Base-by-base conservation (phyloP, 1,139 yeast species). In the Candida tropicalis region DNA sequence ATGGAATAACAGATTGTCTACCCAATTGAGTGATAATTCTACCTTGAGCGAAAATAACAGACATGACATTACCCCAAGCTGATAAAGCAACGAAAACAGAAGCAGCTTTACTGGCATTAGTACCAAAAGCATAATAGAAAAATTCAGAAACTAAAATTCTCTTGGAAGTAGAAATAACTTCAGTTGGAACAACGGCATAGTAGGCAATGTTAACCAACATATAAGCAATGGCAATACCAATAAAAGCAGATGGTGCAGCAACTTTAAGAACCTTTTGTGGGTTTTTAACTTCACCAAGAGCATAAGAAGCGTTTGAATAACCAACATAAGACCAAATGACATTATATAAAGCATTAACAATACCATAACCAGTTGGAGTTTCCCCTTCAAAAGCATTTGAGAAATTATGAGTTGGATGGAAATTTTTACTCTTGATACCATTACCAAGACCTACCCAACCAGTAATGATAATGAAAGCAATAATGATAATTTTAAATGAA, bases 371-470 rank as follows among this genome's bases (percentile, higher is more conserved):
- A 28, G 82, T 70, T n/a, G 89, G 85, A 38, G 75, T 60, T 22
- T 64, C 55, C 33, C 88, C 87, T 4, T 58, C 64, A 56, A 86
- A 86, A 2, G 89, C 80, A 57, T 85, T 61, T 31, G 57, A 54
- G 62, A 85, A 84, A 57, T 84, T 84, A 51, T 80, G 79, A 29
- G 83, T 84, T 49, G 70, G 70, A 50, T 59, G 63, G 49, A 74
- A 77, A 50, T 63, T 64, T 35, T 77, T 73, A 41, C 69, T 66
- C 47, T 79, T 75, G 49, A 79, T 68, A 18, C 88, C 87, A 28
- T 87, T 88, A 43, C 84, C 88, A 41, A 87, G 72, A 2, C 91
- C 95, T 23, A 84, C 89, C 86, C 90, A 84, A 12, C 95, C 95
- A 37, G 88, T 81, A 36, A 87, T 75, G 24, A 85, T 72, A 50